Evolutionary conservation across 331 rosid species (phyloP), one percentile per base, ranked within the genome.

Genomic region (Rhamnella rubrinervis): DNA sequence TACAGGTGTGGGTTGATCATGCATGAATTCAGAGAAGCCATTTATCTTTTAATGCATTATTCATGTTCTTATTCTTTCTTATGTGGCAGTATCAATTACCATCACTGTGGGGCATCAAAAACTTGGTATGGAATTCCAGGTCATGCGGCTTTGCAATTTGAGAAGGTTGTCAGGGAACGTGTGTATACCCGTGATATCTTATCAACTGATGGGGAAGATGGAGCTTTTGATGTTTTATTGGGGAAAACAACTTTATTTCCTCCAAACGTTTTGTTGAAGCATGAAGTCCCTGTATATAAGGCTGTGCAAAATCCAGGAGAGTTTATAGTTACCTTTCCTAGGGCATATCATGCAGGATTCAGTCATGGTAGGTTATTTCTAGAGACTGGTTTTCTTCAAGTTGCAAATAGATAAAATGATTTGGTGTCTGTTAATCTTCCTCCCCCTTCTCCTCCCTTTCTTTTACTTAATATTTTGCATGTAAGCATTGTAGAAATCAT

Each of bases 41-140:
- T 65, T 65, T 17, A 72, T 16, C 68, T n/a, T 15, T 20, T 40
- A 72, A 38, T 69, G 47, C 59, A 31, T 72, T 60, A 51, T 19
- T 59, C 31, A 61, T 73, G 68, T 56, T 71, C 55, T 61, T 65
- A 37, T n/a, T n/a, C 37, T 52, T 64, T 28, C 35, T 74, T 68
- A 71, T 76, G 61, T 84, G 77, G 71, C 95, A 95, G 99, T 84
- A 91, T 95, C 71, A 91, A 91, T 78, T 95, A 95, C 83, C 95
- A 89, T 71, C 97, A 89, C 66, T 91, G 99, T 76, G 99, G 99
- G 37, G 99, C 99, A 71, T 78, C 97, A 82, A 95, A 95, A 89
- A 91, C 99, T 56, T 95, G 99, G 99, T 95, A 95, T 51, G 97
- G 99, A 44, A 80, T 91, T 73, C 99, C 99, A 15, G 97, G 97